Percentiles rank a stretch among this genome's conserved stretches.
These are phyloP conservation scores for Nigrospora oryzae DNA, from an alignment of 2,329 filamentous ascomycete species.

Conservation along the genomic window DNA sequence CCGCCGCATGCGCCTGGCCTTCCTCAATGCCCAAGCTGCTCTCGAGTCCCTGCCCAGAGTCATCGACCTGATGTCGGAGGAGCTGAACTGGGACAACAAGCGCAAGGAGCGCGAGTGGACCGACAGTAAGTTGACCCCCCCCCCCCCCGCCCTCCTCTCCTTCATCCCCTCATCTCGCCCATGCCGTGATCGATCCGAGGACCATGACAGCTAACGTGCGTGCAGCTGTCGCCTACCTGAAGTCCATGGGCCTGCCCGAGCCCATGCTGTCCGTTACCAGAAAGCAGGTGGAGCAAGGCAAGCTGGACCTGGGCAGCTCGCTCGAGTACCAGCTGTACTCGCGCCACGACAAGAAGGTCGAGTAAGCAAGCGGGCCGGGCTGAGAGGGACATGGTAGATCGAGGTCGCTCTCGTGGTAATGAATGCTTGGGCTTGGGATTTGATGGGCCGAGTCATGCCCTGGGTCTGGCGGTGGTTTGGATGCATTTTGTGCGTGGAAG, in stretches of 20 bases:
- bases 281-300: conserved; percentile 52
- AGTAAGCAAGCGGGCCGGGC: conserved; percentile 16
- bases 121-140: conserved; percentile 44
- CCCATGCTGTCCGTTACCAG: conserved; percentile 49
- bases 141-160: background rate
- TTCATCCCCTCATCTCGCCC: too few species aligned
- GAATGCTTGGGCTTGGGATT: too few species aligned
- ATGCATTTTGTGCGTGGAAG: too few species aligned
- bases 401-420: too few species aligned
- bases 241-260: conserved; percentile 58
- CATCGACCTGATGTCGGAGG: conserved; percentile 82
- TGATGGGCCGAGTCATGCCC: too few species aligned
- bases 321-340: conserved; percentile 56
- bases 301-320: conserved; percentile 47
- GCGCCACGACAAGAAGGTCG: conserved; percentile 43
- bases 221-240: conserved; percentile 48
- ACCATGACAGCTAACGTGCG: conserved; percentile 4
- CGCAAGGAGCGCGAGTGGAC: conserved; percentile 76
- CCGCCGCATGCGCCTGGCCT: conserved; percentile 74
- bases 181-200: background rate
- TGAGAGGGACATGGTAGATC: too few species aligned
- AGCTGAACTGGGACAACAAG: conserved; percentile 68
- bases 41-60: conserved; percentile 77
- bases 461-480: too few species aligned
- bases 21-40: conserved; percentile 85